These are phyloP conservation scores for Aspergillus diversus DNA, from an alignment of 495 filamentous ascomycete genomes.

Conservation along the genomic window DNA sequence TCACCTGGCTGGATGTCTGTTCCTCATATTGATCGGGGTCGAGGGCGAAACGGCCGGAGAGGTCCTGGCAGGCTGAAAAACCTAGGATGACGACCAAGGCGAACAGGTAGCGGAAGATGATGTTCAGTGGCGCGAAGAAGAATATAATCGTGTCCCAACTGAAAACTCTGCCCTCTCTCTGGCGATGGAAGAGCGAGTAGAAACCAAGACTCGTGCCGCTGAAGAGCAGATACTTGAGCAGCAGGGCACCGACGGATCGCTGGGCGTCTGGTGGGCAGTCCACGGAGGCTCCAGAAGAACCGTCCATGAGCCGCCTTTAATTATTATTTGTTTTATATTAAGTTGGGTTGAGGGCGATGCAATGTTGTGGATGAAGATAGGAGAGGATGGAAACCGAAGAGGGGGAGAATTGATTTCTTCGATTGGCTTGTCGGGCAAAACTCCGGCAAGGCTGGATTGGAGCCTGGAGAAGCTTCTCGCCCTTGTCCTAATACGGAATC, in stretches of 20 bases:
- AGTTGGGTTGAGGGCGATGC: too few species aligned
- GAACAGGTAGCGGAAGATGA: background rate
- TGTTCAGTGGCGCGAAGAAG: constrained; percentile 1
- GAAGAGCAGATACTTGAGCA: background rate
- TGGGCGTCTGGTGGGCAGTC: background rate
- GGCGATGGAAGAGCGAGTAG: constrained; percentile 2
- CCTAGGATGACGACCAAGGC: background rate
- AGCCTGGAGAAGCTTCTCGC: too few species aligned
- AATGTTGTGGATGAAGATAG: too few species aligned
- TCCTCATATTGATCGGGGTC: background rate
- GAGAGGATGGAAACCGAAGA: too few species aligned
- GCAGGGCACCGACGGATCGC: background rate
- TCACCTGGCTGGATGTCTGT: background rate
- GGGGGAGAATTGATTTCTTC: too few species aligned
- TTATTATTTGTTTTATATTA: too few species aligned
- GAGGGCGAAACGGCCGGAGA: background rate
- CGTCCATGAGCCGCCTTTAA: too few species aligned
- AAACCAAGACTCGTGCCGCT: constrained; percentile 5
- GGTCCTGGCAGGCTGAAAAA: background rate
- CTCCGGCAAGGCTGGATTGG: too few species aligned
- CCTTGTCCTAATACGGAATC: too few species aligned
- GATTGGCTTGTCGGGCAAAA: too few species aligned
- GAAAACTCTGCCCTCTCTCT: constrained; percentile 9
- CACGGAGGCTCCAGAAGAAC: background rate
- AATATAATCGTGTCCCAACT: background rate